phyloP scores from a whole-genome alignment of 225 moss, liverwort and hornwort species.

The Sphagnum contortum region DNA sequence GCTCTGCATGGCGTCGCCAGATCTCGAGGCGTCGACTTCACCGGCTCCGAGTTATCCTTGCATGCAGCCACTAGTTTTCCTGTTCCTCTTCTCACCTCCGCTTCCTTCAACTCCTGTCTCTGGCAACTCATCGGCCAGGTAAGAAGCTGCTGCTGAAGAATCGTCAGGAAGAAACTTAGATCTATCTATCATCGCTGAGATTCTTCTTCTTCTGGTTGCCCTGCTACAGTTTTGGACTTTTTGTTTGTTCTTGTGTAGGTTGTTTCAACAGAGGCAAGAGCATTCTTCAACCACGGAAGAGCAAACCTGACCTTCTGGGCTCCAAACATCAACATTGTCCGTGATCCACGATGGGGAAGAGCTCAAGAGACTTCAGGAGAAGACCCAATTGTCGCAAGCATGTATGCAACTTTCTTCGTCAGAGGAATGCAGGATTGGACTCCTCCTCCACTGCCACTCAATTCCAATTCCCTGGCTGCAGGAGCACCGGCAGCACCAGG shows the following conservation, averaged over 20 bases:
- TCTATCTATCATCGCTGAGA: no score
- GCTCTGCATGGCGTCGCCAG: slow-evolving; percentile 16
- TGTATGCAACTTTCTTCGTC: slow-evolving; percentile 12
- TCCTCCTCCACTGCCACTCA: no score
- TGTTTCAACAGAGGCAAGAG: slow-evolving; percentile 24
- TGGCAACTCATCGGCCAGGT: no score
- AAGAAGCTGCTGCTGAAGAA: no score
- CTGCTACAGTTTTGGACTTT: no score
- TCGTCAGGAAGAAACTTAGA: no score
- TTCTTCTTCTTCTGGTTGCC: no score
- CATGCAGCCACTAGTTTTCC: slow-evolving; percentile 17
- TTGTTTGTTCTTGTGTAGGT: slow-evolving; percentile 3
- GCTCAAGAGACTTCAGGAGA: slow-evolving; percentile 31
- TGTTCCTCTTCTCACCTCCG: no score
- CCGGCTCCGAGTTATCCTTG: slow-evolving; percentile 8
- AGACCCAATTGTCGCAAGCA: slow-evolving; percentile 15
- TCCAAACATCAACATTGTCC: slow-evolving; percentile 30
- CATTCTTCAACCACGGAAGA: slow-evolving; percentile 18
- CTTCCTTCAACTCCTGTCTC: no score
- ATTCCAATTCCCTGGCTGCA: no score
- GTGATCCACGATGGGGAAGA: slow-evolving; percentile 30
- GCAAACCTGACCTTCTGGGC: slow-evolving; percentile 23
- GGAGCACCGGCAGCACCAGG: neutral
- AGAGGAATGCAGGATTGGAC: slow-evolving; percentile 19
- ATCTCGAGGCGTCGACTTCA: slow-evolving; percentile 17